Conservation (phyloP, 768 basidiomycete genomes). For the Exsudoporus frostii region DNA sequence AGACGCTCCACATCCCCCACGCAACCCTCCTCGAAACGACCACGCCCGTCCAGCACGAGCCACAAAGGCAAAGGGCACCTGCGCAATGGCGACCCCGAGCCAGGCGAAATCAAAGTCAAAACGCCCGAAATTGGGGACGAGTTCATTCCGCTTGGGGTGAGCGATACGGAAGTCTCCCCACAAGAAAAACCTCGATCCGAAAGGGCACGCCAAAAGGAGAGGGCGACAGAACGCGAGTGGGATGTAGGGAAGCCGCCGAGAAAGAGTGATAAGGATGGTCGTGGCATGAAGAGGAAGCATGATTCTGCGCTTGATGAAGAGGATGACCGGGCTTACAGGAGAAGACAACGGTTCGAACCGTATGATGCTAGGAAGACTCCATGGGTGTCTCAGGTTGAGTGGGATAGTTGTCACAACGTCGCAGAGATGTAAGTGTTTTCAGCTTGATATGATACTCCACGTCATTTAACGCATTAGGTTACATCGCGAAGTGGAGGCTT, state of each 20-base stretch:
- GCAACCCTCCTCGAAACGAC: conserved; percentile 16
- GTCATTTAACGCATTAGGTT: conserved; percentile 48
- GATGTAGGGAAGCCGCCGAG: conserved; percentile 34
- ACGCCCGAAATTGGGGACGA: conserved; percentile 26
- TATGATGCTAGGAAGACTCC: conserved; percentile 55
- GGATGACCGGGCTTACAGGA: conserved; percentile 40
- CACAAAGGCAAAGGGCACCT: conserved; percentile 20
- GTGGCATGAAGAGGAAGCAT: conserved; percentile 43
- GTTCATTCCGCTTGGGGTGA: conserved; percentile 28
- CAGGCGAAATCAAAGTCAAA: conserved; percentile 10
- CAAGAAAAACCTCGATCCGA: conserved; percentile 15
- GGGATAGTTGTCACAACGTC: conserved; percentile 71
- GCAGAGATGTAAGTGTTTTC: conserved; percentile 69
- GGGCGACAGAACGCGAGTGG: conserved; percentile 37
- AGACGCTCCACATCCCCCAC: conserved; percentile 17
- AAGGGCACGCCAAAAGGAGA: conserved; percentile 18
- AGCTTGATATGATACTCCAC: not conserved
- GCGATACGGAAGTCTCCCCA: conserved; percentile 14
- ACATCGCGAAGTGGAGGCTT: conserved; percentile 82
- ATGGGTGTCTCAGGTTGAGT: conserved; percentile 71
- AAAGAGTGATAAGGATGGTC: conserved; percentile 20
- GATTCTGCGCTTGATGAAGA: conserved; percentile 43
- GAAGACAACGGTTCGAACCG: conserved; percentile 50
- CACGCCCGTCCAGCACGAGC: conserved; percentile 6
- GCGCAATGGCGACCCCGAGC: conserved; percentile 4